A percentile compares a stretch with the other conserved stretches of the same genome.
These are phyloP conservation scores for Cadophora luteo-olivacea DNA, from an alignment of 2,329 filamentous ascomycete genomes.

Conservation along the genomic window DNA sequence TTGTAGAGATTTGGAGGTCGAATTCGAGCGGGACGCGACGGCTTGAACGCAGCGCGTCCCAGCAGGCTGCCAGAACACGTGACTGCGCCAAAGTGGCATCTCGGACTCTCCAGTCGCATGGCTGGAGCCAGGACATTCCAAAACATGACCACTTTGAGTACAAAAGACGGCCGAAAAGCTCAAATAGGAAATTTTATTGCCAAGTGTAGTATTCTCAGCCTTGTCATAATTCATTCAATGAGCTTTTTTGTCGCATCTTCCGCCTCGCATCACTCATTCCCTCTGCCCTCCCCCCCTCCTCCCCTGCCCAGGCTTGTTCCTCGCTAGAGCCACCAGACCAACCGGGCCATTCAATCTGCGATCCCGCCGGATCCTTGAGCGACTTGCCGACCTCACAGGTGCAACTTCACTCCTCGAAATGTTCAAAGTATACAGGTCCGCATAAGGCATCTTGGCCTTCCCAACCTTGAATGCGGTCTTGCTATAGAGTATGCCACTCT, in stretches of 20 bases:
- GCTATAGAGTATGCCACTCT: slow-evolving; percentile 31
- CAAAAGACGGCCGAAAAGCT: not conserved
- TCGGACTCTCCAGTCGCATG: not conserved
- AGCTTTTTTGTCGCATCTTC: not conserved
- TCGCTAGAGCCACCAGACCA: slow-evolving; percentile 1
- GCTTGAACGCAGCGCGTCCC: not conserved
- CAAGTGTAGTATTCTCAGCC: not conserved
- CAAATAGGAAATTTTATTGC: not conserved
- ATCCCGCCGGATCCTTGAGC: not conserved
- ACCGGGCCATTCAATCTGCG: not conserved
- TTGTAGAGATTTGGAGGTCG: not conserved
- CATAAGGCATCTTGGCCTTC: slow-evolving; percentile 29
- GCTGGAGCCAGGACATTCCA: not conserved
- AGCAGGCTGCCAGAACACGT: slow-evolving; percentile 10
- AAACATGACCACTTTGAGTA: not conserved
- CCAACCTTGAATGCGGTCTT: slow-evolving; percentile 26
- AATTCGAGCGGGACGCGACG: not conserved
- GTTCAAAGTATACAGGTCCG: slow-evolving; percentile 3
- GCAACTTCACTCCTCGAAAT: slow-evolving; percentile 9
- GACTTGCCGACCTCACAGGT: slow-evolving; percentile 2
- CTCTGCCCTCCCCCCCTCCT: too few species aligned
- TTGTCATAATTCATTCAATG: not conserved
- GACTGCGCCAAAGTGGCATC: not conserved
- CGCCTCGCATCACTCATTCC: not conserved
- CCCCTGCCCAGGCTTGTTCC: not conserved